Conservation (phyloP, 1,284 basidiomycete species). For the Pseudozyma hubeiensis region DNA sequence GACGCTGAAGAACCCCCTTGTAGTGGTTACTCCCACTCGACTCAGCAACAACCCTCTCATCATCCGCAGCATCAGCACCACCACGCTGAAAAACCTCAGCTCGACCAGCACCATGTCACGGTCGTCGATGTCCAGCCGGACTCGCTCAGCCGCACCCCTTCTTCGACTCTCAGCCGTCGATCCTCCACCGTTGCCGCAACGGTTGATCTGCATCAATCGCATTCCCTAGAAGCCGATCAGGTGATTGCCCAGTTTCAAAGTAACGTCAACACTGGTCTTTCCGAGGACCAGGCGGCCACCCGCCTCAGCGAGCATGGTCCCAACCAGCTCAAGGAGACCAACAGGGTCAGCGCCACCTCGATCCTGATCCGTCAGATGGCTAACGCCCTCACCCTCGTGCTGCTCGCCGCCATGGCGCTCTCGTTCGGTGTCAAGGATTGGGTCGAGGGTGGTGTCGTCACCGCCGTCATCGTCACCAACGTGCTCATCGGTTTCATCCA, state of each 20-base stretch:
- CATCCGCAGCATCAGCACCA: constrained; percentile 25
- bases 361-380: constrained; percentile 63
- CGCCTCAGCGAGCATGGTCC: constrained; percentile 45
- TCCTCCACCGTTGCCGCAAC: constrained; percentile 52
- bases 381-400: constrained; percentile 62
- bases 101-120: constrained; percentile 31
- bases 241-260: constrained; percentile 45
- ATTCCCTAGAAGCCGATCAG: constrained; percentile 53
- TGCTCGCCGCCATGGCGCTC: constrained; percentile 75
- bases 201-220: constrained; percentile 61
- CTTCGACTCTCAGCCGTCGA: constrained; percentile 39
- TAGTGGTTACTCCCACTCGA: constrained; percentile 56
- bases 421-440: constrained; percentile 74
- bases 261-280: constrained; percentile 48
- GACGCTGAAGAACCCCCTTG: constrained; percentile 57
- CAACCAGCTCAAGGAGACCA: constrained; percentile 57
- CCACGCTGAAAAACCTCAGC: constrained; percentile 31
- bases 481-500: constrained; percentile 62
- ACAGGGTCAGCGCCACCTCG: constrained; percentile 52
- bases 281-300: constrained; percentile 36
- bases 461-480: constrained; percentile 71
- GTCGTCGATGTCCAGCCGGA: constrained; percentile 33
- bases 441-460: constrained; percentile 77
- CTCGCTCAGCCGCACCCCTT: constrained; percentile 20
- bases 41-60: constrained; percentile 15